Percentiles rank a stretch among this genome's conserved stretches.
Evolutionary conservation across 2,329 filamentous ascomycete genomes (phyloP).

Genomic region (Pestalotiopsis sp.): DNA sequence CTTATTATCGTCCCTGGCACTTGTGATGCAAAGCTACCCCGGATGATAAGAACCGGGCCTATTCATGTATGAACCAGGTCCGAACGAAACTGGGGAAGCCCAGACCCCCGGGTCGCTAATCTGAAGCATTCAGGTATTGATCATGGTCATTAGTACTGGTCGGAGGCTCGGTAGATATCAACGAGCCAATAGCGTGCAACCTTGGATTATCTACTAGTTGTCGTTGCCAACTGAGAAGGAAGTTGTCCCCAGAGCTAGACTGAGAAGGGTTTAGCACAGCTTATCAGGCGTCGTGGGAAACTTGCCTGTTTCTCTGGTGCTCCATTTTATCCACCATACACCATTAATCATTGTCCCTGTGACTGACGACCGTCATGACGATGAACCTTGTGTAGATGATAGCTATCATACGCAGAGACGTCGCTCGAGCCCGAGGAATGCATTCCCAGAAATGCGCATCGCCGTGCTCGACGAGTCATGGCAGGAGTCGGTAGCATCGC

Average conservation of each 20-base stretch:
- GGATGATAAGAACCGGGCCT: not conserved
- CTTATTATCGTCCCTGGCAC: not conserved
- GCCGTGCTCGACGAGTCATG: not conserved
- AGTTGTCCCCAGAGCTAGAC: not conserved
- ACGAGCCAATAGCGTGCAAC: not conserved
- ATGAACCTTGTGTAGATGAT: not conserved
- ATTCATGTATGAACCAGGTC: not conserved
- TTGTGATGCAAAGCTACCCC: not conserved
- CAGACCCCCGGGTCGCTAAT: not conserved
- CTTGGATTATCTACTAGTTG: not conserved
- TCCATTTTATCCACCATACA: not conserved
- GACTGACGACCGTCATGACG: not conserved
- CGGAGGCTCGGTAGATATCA: not conserved
- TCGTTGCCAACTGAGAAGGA: not conserved
- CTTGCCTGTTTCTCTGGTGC: not conserved
- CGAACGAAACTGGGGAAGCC: not conserved
- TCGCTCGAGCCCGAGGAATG: not conserved
- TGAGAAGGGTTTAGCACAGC: not conserved
- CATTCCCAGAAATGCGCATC: not conserved
- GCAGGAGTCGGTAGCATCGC: not conserved
- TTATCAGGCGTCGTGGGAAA: not conserved
- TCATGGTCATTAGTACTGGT: not conserved
- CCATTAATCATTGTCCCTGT: not conserved
- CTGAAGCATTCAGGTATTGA: not conserved
- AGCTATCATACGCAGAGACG: not conserved